Conservation (phyloP, 2,329 filamentous ascomycete species). For the Hysterium pulicare region DNA sequence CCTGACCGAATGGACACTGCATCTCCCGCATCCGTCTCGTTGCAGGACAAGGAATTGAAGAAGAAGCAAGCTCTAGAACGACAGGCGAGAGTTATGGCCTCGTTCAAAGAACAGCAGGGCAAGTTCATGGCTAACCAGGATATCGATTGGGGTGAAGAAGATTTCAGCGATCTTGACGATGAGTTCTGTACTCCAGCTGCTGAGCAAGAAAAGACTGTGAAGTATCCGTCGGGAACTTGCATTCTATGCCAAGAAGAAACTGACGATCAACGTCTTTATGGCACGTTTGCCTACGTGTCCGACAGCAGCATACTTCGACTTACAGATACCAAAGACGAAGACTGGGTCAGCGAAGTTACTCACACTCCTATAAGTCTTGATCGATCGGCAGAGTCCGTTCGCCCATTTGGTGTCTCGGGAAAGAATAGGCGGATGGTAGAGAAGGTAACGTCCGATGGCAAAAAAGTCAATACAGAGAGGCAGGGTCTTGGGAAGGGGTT, state of each 20-base stretch:
- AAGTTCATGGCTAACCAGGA: conserved; percentile 88
- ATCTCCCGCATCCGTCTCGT: conserved; percentile 66
- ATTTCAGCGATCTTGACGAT: conserved; percentile 71
- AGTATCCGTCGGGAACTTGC: conserved; percentile 88
- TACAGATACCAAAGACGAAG: conserved; percentile 76
- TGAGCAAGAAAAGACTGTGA: conserved; percentile 73
- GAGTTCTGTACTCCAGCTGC: conserved; percentile 56
- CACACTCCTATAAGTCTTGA: conserved; percentile 80
- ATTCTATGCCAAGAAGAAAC: conserved; percentile 97
- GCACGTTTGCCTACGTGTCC: conserved; percentile 85
- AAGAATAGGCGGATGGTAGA: conserved; percentile 77
- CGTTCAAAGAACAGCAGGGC: conserved; percentile 96
- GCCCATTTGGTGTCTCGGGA: conserved; percentile 86
- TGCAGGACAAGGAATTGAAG: conserved; percentile 71
- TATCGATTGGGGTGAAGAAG: conserved; percentile 84
- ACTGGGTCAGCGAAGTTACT: conserved; percentile 79
- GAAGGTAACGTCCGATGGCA: conserved; percentile 71
- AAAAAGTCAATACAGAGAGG: conserved; percentile 68
- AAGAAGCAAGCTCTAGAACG: conserved; percentile 88
- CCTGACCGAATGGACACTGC: conserved; percentile 77
- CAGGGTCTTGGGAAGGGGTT: conserved; percentile 90
- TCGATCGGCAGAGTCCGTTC: conserved; percentile 73
- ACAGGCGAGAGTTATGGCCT: conserved; percentile 92
- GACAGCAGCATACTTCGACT: conserved; percentile 84
- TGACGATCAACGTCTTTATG: conserved; percentile 82